Percentiles rank a stretch among this genome's conserved stretches.
Conservation (phyloP, 345 rosid species). For the Brassica juncea region DNA sequence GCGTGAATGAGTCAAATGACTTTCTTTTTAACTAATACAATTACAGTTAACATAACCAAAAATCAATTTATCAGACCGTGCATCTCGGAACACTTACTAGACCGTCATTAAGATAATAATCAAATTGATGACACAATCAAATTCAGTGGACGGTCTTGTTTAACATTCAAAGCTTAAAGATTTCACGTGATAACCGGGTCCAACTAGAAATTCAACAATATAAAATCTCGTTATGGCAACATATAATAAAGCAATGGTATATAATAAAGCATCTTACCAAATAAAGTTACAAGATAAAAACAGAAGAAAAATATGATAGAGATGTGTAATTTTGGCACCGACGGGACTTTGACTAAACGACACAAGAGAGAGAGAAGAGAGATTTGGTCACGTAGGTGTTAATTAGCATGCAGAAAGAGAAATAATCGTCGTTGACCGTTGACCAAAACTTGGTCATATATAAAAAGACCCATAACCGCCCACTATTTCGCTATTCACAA, state of each 20-base stretch:
- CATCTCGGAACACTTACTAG: background rate
- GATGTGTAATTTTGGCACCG: conserved; percentile 34
- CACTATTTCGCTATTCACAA: conserved; percentile 36
- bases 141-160: conserved; percentile 10
- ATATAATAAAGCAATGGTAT: conserved; percentile 6
- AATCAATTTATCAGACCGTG: background rate
- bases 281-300: background rate
- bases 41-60: background rate
- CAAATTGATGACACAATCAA: background rate
- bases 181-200: conserved; percentile 29
- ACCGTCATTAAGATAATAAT: background rate
- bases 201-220: conserved; percentile 5
- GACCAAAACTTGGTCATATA: conserved; percentile 38
- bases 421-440: conserved; percentile 42
- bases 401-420: conserved; percentile 37
- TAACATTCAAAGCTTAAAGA: conserved; percentile 3
- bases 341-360: conserved; percentile 37
- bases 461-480: conserved; percentile 28
- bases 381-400: conserved; percentile 39
- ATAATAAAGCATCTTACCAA: conserved; percentile 6
- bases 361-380: conserved; percentile 29
- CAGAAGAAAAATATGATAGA: background rate
- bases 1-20: background rate
- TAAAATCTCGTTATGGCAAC: conserved; percentile 23
- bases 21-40: background rate